These are phyloP conservation scores for Gossypium gossypioides DNA, from an alignment of 441 rosid species.

Conservation along the genomic window DNA sequence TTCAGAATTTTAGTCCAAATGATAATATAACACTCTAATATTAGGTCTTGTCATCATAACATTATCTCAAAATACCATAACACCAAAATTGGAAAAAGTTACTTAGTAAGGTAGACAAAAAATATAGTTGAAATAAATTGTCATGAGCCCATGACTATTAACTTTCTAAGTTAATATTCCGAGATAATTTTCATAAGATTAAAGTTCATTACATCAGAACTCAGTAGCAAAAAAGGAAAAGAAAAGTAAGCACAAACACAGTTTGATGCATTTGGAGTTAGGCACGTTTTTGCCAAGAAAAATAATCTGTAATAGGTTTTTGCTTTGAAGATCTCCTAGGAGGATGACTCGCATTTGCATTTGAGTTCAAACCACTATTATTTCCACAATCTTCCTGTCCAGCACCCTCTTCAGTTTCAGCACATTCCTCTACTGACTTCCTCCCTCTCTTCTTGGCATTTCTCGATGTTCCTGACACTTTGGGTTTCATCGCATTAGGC, in stretches of 20 bases:
- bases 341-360: conserved; percentile 10
- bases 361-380: conserved; percentile 10
- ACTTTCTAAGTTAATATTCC: background rate
- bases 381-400: conserved; percentile 15
- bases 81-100: too few species aligned
- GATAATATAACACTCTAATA: too few species aligned
- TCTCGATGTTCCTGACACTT: conserved; percentile 14
- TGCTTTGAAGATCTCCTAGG: conserved; percentile 28
- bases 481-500: conserved; percentile 20
- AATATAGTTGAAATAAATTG: too few species aligned
- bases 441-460: conserved; percentile 18
- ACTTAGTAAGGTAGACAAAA: too few species aligned
- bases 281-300: background rate
- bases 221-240: background rate
- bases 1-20: too few species aligned
- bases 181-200: background rate
- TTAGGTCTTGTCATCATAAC: too few species aligned
- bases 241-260: too few species aligned
- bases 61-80: too few species aligned
- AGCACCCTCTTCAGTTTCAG: background rate
- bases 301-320: conserved; percentile 13
- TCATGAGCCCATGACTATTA: too few species aligned
- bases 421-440: conserved; percentile 14
- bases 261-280: background rate
- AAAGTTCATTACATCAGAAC: background rate